Evolutionary conservation across 352 stramenopile genomes (phyloP).

Genomic region (Phytophthora pini): DNA sequence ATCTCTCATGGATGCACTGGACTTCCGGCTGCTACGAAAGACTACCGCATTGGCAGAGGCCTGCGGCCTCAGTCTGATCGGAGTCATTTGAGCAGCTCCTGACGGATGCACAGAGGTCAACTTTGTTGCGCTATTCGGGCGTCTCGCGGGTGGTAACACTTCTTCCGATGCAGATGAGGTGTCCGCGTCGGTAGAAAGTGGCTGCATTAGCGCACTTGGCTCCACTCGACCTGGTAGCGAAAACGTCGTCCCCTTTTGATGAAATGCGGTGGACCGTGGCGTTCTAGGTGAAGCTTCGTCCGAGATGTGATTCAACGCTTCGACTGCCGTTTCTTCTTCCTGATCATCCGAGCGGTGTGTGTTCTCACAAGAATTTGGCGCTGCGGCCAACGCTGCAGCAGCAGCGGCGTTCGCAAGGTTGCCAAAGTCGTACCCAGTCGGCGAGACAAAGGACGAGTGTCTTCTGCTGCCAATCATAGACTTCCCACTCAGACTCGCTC

Average conservation of each 20-base stretch:
- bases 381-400: not conserved
- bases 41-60: not conserved
- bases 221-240: constrained; percentile 13
- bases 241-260: not conserved
- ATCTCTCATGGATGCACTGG: constrained; percentile 20
- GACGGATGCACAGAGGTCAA: constrained; percentile 28
- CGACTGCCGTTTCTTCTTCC: constrained; percentile 15
- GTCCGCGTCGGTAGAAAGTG: not conserved
- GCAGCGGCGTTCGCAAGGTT: constrained; percentile 1
- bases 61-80: constrained; percentile 2
- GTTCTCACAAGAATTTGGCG: constrained; percentile 9
- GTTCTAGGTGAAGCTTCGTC: constrained; percentile 2
- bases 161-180: too few relatives aligned
- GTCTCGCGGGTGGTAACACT: not conserved
- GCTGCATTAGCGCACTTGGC: not conserved
- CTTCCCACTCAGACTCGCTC: constrained; percentile 25
- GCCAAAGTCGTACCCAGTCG: constrained; percentile 3
- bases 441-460: constrained; percentile 13
- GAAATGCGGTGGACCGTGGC: not conserved
- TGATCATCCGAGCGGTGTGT: not conserved
- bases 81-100: not conserved
- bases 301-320: constrained; percentile 10
- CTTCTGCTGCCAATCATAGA: constrained; percentile 23
- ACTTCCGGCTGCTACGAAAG: constrained; percentile 11
- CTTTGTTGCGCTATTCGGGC: constrained; percentile 28